Evolutionary conservation across 306 rosid genomes (phyloP).

Genomic region (Cucumis cinereus): DNA sequence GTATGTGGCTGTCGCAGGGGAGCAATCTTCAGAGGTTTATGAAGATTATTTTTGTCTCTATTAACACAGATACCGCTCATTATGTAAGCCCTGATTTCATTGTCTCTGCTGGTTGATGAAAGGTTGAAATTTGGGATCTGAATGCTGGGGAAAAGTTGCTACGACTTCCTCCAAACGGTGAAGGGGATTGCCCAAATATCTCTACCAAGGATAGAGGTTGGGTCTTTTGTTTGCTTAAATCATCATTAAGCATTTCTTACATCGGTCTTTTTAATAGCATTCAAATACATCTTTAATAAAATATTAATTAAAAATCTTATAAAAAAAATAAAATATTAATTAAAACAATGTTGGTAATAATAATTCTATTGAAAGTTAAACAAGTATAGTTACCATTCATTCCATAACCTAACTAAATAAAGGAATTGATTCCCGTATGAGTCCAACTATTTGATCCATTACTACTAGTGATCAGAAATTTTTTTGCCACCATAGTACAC

Average conservation of each 20-base stretch:
- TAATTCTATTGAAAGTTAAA: background rate
- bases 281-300: background rate
- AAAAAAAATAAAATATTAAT: too few relatives aligned
- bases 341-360: background rate
- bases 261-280: background rate
- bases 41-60: constrained; percentile 2
- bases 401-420: background rate
- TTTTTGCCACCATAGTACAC: too few relatives aligned
- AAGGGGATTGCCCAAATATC: constrained; percentile 21
- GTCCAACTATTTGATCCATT: background rate
- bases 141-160: constrained; percentile 48
- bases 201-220: constrained; percentile 46
- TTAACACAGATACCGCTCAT: constrained; percentile 4
- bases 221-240: background rate
- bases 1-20: constrained; percentile 68
- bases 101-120: constrained; percentile 15
- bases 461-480: background rate
- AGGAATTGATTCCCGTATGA: background rate
- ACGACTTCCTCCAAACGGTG: constrained; percentile 35
- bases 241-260: background rate
- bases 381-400: background rate
- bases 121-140: constrained; percentile 98
- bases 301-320: background rate
- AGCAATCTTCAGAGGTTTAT: constrained; percentile 61
- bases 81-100: constrained; percentile 2